Evolutionary conservation across 192 early-diverging fungal species (phyloP).

Genomic region (Glomus cerebriforme): DNA sequence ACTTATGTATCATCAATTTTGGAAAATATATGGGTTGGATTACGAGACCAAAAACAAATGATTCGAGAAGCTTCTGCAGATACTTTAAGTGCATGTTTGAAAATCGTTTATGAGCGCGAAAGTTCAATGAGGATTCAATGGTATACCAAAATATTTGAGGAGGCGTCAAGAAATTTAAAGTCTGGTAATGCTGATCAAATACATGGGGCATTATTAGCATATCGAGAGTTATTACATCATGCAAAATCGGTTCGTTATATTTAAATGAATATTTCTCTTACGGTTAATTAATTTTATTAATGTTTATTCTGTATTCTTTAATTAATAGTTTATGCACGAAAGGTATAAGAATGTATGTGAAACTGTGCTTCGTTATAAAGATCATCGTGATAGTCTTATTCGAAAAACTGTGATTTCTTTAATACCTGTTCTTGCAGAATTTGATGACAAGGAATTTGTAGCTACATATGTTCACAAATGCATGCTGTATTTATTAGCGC

Average conservation of each 20-base stretch:
- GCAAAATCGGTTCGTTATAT: slow-evolving; percentile 70
- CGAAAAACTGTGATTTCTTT: slow-evolving; percentile 80
- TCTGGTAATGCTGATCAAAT: slow-evolving; percentile 72
- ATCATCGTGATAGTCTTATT: slow-evolving; percentile 77
- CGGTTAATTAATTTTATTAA: background rate
- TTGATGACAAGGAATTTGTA: slow-evolving; percentile 71
- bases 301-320: background rate
- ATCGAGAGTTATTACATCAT: slow-evolving; percentile 77
- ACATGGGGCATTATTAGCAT: slow-evolving; percentile 85
- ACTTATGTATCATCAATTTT: slow-evolving; percentile 79
- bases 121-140: slow-evolving; percentile 59
- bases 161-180: slow-evolving; percentile 73
- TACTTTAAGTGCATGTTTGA: slow-evolving; percentile 74
- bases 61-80: slow-evolving; percentile 85
- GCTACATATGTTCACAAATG: slow-evolving; percentile 68
- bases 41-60: slow-evolving; percentile 74
- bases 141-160: slow-evolving; percentile 83
- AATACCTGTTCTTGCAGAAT: slow-evolving; percentile 82
- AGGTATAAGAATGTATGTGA: slow-evolving; percentile 77
- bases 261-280: background rate
- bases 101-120: slow-evolving; percentile 79
- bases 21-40: slow-evolving; percentile 80
- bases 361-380: slow-evolving; percentile 73
- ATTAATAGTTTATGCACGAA: slow-evolving; percentile 77
- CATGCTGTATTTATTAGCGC: slow-evolving; percentile 71